Base-by-base conservation (phyloP, 108 stramenopile genomes). In the Cyclotella atomus region DNA sequence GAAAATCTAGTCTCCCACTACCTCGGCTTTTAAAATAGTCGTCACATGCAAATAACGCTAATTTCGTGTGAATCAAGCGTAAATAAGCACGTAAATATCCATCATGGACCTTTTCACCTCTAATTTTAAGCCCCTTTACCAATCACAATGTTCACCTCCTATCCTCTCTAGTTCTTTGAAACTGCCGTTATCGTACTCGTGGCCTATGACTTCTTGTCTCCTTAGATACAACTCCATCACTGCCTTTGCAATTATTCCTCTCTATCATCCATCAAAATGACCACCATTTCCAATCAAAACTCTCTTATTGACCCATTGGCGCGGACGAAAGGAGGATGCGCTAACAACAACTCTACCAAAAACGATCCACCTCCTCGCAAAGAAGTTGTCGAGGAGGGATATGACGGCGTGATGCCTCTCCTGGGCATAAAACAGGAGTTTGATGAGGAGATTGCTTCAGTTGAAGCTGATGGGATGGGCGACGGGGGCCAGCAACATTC, bases 391-490 rank as follows among this genome's bases (percentile, higher is more conserved):
- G 49, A 53, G 12, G 60, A 55, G 1, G 62, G 52, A 9, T 44
- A 53, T 8, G 62, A 55, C 29, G 73, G 57, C 0, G 23, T 65
- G 43, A 65, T 46, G 47, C 59, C 47, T 7, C 21, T 71, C 38
- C 16, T 54, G 1, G 54, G 36, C 55, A 41, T 70, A 0, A 44
- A 24, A 17, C 33, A 44, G 44, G 81, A 78, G 1, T n/a, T n/a
- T n/a, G 92, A 91, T 70, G 90, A 91, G 66, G 91, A 90, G 47
- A 84, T 90, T 53, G 76, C 59, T 25, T 87, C 85, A 34, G 73
- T 71, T 10, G 91, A 92, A 67, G 81, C 79, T 32, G 59, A 70
- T 50, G 79, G 76, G 20, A 65, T 54, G 6, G 72, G n/a, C 20
- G 25, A 53, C 47, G n/a, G 30, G n/a, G 60, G 24, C 23, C 8